Conservation (phyloP, 2,329 filamentous ascomycete genomes). For the Penicillium decumbens region DNA sequence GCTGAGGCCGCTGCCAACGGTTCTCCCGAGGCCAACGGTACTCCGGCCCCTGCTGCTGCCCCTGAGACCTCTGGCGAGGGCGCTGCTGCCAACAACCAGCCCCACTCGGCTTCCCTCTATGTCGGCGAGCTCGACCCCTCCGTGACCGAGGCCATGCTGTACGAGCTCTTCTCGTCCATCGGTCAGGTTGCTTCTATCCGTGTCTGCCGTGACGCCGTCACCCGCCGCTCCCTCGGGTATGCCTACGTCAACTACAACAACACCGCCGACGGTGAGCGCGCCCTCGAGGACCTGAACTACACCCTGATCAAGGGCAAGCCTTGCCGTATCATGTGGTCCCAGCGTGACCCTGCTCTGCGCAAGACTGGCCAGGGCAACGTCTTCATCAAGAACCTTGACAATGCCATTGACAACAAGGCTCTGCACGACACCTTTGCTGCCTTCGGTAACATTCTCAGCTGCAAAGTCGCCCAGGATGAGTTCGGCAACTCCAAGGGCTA, state of each 20-base stretch:
- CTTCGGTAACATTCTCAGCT: conserved; percentile 98
- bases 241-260: conserved; percentile 99
- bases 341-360: conserved; percentile 96
- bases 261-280: conserved; percentile 92
- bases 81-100: conserved; percentile 68
- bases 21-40: conserved; percentile 54
- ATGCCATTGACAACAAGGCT: conserved; percentile 99
- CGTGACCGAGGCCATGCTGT: conserved; percentile 99
- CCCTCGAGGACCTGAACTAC: conserved; percentile 98
- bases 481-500: conserved; percentile 96
- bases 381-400: conserved; percentile 99
- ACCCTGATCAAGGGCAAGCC: conserved; percentile 97
- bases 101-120: conserved; percentile 96
- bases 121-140: conserved; percentile 97
- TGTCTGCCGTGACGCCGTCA: conserved; percentile 98
- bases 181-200: conserved; percentile 98
- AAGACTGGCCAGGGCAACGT: conserved; percentile 99
- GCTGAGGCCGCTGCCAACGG: conserved; percentile 57
- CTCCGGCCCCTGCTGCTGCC: conserved; percentile 67
- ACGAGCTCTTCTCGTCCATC: conserved; percentile 99
- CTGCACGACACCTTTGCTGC: conserved; percentile 98
- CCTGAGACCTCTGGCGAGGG: conserved; percentile 41
- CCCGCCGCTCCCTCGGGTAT: conserved; percentile 95
- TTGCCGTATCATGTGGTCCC: conserved; percentile 99
- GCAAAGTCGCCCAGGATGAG: conserved; percentile 99